Evolutionary conservation across 495 filamentous ascomycete species (phyloP).

Genomic region (Cercophora sp.): DNA sequence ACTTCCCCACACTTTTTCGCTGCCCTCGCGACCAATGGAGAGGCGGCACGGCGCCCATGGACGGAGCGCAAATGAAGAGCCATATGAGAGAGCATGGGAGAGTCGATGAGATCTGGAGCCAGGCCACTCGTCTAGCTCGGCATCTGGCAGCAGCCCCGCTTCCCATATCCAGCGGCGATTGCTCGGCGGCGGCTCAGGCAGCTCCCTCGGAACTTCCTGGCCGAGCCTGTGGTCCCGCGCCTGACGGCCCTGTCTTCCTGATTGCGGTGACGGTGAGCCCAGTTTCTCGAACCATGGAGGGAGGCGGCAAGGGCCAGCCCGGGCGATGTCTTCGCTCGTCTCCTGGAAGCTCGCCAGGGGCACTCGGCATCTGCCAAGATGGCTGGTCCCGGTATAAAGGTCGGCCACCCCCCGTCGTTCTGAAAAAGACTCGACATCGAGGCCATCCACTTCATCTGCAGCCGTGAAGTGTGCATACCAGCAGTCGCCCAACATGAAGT

Average conservation of each 20-base stretch:
- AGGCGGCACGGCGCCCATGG: slow-evolving; percentile 22
- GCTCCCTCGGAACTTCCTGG: slow-evolving; percentile 41
- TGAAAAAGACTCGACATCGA: slow-evolving; percentile 6
- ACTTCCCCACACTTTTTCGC: slow-evolving; percentile 30
- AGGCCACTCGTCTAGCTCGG: slow-evolving; percentile 29
- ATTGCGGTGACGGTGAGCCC: slow-evolving; percentile 29
- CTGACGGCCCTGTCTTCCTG: slow-evolving; percentile 46
- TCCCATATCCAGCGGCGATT: slow-evolving; percentile 30
- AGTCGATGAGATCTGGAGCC: slow-evolving; percentile 30
- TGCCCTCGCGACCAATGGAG: slow-evolving; percentile 24
- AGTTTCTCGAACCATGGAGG: slow-evolving; percentile 2
- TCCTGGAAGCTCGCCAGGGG: slow-evolving; percentile 4
- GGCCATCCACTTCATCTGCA: slow-evolving; percentile 17
- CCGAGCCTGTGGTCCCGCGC: slow-evolving; percentile 34
- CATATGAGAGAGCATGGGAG: slow-evolving; percentile 34
- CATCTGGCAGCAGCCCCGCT: slow-evolving; percentile 39
- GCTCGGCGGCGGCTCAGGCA: slow-evolving; percentile 29
- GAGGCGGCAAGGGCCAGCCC: neutral
- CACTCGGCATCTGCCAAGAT: slow-evolving; percentile 7
- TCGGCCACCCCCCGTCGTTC: slow-evolving; percentile 22
- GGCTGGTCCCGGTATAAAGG: slow-evolving; percentile 31
- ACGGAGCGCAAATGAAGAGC: slow-evolving; percentile 36
- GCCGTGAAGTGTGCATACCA: slow-evolving; percentile 12
- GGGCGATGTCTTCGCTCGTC: neutral
- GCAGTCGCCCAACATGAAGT: slow-evolving; percentile 42